phyloP scores from a whole-genome alignment of 139 green algal genomes.

The Picochlorum sp. region DNA sequence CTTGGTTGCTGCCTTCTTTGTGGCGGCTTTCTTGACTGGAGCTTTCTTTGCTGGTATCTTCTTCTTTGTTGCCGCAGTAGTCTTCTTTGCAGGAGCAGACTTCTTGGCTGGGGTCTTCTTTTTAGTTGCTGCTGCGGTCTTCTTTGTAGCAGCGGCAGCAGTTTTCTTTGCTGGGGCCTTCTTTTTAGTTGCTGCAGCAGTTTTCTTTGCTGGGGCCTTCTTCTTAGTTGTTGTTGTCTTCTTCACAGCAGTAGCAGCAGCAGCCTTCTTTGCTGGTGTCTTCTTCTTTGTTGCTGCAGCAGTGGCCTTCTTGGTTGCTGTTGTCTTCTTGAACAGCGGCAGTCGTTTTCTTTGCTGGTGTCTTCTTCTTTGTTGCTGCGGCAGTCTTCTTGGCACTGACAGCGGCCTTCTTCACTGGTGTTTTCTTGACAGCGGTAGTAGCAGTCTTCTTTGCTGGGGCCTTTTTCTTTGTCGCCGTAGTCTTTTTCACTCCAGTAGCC shows the following conservation, averaged over 20 bases:
- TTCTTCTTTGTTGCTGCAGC: not conserved
- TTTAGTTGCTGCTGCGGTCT: conserved; percentile 23
- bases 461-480: conserved; percentile 1
- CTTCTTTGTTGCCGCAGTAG: conserved; percentile 22
- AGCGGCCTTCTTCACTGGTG: conserved; percentile 21
- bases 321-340: conserved; percentile 6
- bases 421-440: not conserved
- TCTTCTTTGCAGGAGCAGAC: conserved; percentile 40
- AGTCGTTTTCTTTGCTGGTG: conserved; percentile 23
- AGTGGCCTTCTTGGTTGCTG: not conserved
- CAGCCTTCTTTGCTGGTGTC: not conserved
- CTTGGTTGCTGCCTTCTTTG: conserved; percentile 12
- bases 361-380: not conserved
- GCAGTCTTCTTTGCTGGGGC: conserved; percentile 4
- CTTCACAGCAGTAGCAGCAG: not conserved
- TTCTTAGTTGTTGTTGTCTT: conserved; percentile 9
- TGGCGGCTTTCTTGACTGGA: conserved; percentile 4
- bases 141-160: not conserved
- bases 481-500: conserved; percentile 10
- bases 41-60: conserved; percentile 18
- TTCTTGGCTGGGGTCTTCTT: conserved; percentile 22
- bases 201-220: conserved; percentile 9
- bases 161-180: conserved; percentile 14
- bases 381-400: conserved; percentile 8
- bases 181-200: conserved; percentile 14